A percentile compares a stretch with the other conserved stretches of the same genome.
These are phyloP conservation scores for Suhomyces ambrosiae DNA, from an alignment of 1,139 yeast genomes.

Conservation along the genomic window DNA sequence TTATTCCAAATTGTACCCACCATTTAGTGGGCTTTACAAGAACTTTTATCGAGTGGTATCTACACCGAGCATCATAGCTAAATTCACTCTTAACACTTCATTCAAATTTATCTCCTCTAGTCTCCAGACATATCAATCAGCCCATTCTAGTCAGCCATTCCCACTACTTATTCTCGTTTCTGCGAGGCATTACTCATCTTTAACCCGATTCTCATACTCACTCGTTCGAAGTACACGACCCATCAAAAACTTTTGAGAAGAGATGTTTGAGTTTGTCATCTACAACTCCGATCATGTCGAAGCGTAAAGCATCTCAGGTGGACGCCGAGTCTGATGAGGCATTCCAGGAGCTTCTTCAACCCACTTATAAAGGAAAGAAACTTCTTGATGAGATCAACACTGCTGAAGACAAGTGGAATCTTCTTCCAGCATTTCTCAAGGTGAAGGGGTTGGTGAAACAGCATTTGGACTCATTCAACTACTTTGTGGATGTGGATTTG, in stretches of 20 bases:
- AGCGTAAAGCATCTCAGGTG: conserved; percentile 21
- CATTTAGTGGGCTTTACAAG: no score
- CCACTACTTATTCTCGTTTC: no score
- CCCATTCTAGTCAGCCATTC: no score
- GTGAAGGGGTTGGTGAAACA: conserved; percentile 97
- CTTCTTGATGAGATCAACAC: conserved; percentile 87
- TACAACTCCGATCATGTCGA: conserved; percentile 15
- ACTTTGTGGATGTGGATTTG: conserved; percentile 90
- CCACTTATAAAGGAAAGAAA: conserved; percentile 81
- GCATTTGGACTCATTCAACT: conserved; percentile 94
- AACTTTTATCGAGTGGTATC: no score
- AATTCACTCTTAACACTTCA: no score
- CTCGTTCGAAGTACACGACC: conserved; percentile 5
- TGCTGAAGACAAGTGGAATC: conserved; percentile 93
- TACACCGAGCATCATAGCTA: no score
- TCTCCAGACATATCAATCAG: no score
- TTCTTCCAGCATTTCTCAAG: conserved; percentile 90
- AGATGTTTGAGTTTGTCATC: conserved; percentile 12
- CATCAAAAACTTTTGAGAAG: conserved; percentile 10
- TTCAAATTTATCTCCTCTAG: no score
- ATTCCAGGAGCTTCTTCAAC: conserved; percentile 75
- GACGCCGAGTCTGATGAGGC: conserved; percentile 43
- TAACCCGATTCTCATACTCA: no score
- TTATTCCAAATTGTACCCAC: no score
- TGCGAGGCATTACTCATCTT: no score